Evolutionary conservation across 2,329 filamentous ascomycete genomes (phyloP), one percentile per base, ranked within the genome.

Genomic region (Periconia sp.): DNA sequence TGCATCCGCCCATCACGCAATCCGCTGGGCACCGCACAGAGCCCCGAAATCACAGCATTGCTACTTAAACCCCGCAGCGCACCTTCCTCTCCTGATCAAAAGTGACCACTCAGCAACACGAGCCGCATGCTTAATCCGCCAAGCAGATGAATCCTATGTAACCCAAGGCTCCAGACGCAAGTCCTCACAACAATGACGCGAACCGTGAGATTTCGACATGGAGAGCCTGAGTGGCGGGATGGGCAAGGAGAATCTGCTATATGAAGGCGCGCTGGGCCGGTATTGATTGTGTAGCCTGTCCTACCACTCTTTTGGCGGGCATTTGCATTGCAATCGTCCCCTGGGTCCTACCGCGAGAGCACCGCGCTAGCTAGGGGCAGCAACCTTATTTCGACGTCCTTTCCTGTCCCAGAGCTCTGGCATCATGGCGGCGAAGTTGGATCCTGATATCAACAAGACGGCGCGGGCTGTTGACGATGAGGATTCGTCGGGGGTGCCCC

Each of bases 11-110:
- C n/a, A n/a, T n/a, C n/a, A n/a, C n/a, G n/a, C n/a, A n/a, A n/a
- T n/a, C n/a, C n/a, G n/a, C n/a, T n/a, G n/a, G n/a, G n/a, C n/a
- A n/a, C n/a, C n/a, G n/a, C n/a, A n/a, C n/a, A n/a, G n/a, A n/a
- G n/a, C n/a, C n/a, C n/a, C n/a, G n/a, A n/a, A n/a, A n/a, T 36
- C 26, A 11, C 29, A 25, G 16, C 17, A 30, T 16, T 19, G 18
- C 13, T 9, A 22, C 15, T 24, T 36, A 15, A 22, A 36, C 24
- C 13, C 18, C 23, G 11, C n/a, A 6, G 19, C 19, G 9, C 50
- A 63, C 63, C 63, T 66, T 59, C 63, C 63, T 52, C 25, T 54
- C 58, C 35, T 23, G 52, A 57, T 26, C 12, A 29, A 11, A 31
- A 31, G 34, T 36, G 37, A 36, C 52, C 46, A 52, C 26, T 52